Percentiles rank a stretch among this genome's conserved stretches.
These are phyloP conservation scores for Chaetomiaceae sp. DNA, from an alignment of 2,329 filamentous ascomycete species.

Conservation along the genomic window DNA sequence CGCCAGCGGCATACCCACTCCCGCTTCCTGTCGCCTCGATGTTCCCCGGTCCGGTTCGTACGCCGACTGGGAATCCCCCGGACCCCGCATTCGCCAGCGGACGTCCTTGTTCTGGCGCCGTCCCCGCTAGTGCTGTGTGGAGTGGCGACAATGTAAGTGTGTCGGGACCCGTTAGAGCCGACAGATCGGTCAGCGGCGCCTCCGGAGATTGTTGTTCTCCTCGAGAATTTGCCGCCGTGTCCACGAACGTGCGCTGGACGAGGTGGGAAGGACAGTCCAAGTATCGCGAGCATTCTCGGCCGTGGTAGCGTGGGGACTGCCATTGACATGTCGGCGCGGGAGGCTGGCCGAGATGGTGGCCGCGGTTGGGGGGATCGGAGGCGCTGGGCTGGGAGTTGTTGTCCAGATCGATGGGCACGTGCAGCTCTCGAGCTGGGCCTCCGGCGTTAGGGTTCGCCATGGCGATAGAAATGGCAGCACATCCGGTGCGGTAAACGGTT, in stretches of 20 bases:
- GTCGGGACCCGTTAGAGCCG: no score
- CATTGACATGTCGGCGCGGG: slow-evolving; percentile 34
- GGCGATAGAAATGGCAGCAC: slow-evolving; percentile 7
- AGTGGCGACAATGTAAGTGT: no score
- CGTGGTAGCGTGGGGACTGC: slow-evolving; percentile 36
- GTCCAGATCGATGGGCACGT: slow-evolving; percentile 16
- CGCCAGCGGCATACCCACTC: neutral
- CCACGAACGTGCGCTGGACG: slow-evolving; percentile 37
- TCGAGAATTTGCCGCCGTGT: no score
- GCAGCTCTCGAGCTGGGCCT: slow-evolving; percentile 16
- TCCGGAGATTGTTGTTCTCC: no score
- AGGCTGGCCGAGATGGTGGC: neutral
- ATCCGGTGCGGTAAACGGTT: neutral
- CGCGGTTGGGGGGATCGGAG: neutral
- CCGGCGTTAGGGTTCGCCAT: slow-evolving; percentile 34
- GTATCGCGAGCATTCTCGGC: slow-evolving; percentile 44
- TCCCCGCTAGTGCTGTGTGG: no score
- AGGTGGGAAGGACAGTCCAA: slow-evolving; percentile 47
- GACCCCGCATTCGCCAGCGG: no score
- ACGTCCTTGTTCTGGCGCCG: no score
- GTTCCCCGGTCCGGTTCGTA: neutral
- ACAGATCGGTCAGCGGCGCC: no score
- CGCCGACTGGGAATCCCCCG: no score
- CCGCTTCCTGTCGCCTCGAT: neutral
- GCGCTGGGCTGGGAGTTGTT: slow-evolving; percentile 25